A percentile compares a stretch with the other conserved stretches of the same genome.
Conservation (phyloP, 2,329 filamentous ascomycete species). For the Neophaeococcomyces mojaviensis region DNA sequence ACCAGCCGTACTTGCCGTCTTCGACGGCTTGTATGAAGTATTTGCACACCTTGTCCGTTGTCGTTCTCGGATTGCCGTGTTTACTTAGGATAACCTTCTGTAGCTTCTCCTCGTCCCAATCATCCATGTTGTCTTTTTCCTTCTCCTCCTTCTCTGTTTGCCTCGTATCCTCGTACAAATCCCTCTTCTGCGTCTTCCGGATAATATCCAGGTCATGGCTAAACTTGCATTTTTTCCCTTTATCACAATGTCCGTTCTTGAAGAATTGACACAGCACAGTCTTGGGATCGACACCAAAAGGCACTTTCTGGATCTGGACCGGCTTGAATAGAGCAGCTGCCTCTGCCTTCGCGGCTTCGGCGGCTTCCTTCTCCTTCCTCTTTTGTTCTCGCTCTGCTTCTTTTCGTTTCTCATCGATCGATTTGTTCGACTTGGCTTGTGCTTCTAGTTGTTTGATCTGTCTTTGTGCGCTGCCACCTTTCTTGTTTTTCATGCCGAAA, state of each 20-base stretch:
- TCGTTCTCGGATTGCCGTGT: slow-evolving; percentile 91
- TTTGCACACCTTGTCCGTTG: slow-evolving; percentile 98
- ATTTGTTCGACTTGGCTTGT: slow-evolving; percentile 65
- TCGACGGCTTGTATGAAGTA: slow-evolving; percentile 96
- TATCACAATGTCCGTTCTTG: slow-evolving; percentile 96
- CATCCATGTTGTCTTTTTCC: slow-evolving; percentile 81
- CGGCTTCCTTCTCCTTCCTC: slow-evolving; percentile 84
- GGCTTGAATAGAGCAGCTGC: slow-evolving; percentile 78
- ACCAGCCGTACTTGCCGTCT: slow-evolving; percentile 98
- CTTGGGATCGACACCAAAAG: slow-evolving; percentile 96
- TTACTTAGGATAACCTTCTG: slow-evolving; percentile 86
- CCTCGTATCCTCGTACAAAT: slow-evolving; percentile 78
- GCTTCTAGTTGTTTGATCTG: slow-evolving; percentile 75
- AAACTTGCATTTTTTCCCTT: slow-evolving; percentile 97
- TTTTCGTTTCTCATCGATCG: slow-evolving; percentile 80
- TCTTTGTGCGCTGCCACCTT: slow-evolving; percentile 82
- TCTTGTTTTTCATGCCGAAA: slow-evolving; percentile 99
- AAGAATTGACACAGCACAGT: slow-evolving; percentile 93
- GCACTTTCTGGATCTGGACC: slow-evolving; percentile 92
- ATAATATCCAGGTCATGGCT: slow-evolving; percentile 83
- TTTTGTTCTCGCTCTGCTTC: slow-evolving; percentile 56
- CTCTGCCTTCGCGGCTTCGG: slow-evolving; percentile 76
- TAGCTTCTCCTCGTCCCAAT: slow-evolving; percentile 97
- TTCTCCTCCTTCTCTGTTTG: slow-evolving; percentile 63
- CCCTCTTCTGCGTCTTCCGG: slow-evolving; percentile 86